Percentiles rank a stretch among this genome's conserved stretches.
phyloP scores from a whole-genome alignment of 305 asterid species.

The Rubia tinctorum region DNA sequence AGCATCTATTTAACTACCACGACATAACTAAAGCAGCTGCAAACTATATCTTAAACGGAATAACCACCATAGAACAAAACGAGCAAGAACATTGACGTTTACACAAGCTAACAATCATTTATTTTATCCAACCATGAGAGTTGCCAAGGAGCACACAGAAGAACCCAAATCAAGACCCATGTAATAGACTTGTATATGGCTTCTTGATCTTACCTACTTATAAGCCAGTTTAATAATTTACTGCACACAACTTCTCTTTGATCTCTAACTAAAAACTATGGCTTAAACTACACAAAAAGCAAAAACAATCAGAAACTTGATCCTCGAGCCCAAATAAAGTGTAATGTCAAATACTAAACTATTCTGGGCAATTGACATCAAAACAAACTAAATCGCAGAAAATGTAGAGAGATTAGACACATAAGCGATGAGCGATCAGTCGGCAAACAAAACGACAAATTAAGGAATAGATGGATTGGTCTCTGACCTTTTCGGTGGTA shows the following conservation, averaged over 20 bases:
- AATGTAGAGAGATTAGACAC: background rate
- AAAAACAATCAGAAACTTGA: background rate
- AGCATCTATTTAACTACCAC: background rate
- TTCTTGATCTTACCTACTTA: background rate
- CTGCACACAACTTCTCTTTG: background rate
- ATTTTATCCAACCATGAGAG: background rate
- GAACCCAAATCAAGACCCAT: background rate
- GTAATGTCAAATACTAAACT: background rate
- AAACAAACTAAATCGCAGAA: background rate
- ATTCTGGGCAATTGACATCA: too few species aligned
- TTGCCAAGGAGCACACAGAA: background rate
- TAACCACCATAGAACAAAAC: too few species aligned
- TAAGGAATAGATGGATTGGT: background rate
- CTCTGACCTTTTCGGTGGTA: background rate
- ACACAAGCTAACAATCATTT: background rate
- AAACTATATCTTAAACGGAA: background rate
- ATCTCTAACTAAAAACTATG: background rate
- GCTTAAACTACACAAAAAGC: background rate
- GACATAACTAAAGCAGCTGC: background rate
- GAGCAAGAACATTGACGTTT: background rate
- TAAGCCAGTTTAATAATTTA: background rate
- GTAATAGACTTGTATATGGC: background rate
- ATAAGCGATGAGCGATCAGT: background rate
- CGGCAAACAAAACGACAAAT: background rate
- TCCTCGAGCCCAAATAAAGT: background rate